These are phyloP conservation scores for Arthrocladium fulminans DNA, from an alignment of 2,329 filamentous ascomycete species.

Conservation along the genomic window DNA sequence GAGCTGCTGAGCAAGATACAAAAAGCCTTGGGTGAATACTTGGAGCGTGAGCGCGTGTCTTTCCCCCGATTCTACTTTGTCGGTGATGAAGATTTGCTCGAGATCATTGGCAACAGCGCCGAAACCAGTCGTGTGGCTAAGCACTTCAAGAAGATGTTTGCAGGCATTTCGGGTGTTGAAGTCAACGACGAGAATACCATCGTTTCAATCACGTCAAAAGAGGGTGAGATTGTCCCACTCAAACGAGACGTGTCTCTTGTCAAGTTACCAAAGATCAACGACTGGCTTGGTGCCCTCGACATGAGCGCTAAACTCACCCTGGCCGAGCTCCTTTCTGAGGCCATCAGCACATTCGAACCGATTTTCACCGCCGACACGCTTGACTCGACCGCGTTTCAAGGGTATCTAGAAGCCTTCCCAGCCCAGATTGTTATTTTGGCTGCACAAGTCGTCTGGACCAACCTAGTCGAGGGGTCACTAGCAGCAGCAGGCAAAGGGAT, in stretches of 20 bases:
- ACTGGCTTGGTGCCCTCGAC: constrained; percentile 93
- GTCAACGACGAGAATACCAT: constrained; percentile 90
- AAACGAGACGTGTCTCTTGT: constrained; percentile 86
- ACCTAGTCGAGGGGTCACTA: constrained; percentile 69
- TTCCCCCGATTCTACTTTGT: constrained; percentile 99
- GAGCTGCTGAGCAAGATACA: constrained; percentile 98
- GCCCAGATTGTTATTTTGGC: constrained; percentile 93
- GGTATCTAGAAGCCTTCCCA: constrained; percentile 77
- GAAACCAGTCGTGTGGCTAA: constrained; percentile 94
- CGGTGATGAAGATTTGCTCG: constrained; percentile 91
- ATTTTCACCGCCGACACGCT: constrained; percentile 66
- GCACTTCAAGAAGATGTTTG: constrained; percentile 99
- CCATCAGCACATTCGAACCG: constrained; percentile 69
- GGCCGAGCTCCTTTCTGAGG: constrained; percentile 80
- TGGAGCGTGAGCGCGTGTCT: constrained; percentile 93
- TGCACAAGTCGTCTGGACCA: constrained; percentile 89
- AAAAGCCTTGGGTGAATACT: constrained; percentile 94
- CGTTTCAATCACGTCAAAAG: constrained; percentile 86
- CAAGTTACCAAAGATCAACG: constrained; percentile 94
- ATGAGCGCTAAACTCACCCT: constrained; percentile 89
- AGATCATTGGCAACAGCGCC: constrained; percentile 99
- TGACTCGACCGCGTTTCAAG: constrained; percentile 59
- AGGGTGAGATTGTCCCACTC: constrained; percentile 77
- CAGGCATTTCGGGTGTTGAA: constrained; percentile 78
- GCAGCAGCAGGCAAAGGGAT: constrained; percentile 62